These are phyloP conservation scores for Phylloporus scabripes DNA, from an alignment of 768 basidiomycete genomes.

Conservation along the genomic window DNA sequence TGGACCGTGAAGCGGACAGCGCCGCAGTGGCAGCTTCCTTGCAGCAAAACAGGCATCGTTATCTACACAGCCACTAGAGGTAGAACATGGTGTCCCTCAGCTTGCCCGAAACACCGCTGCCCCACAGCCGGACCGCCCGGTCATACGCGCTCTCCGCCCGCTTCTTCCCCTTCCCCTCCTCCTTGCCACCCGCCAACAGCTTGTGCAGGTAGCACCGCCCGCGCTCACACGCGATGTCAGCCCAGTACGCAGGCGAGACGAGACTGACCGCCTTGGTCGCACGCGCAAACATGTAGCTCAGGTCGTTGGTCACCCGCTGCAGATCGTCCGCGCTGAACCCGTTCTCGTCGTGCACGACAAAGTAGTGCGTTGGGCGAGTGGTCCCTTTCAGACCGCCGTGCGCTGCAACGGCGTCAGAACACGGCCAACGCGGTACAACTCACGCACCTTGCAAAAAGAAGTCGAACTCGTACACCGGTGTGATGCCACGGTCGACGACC, in stretches of 20 bases:
- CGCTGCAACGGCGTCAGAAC: slow-evolving; percentile 14
- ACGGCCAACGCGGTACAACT: neutral
- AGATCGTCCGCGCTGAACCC: slow-evolving; percentile 43
- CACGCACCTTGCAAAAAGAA: slow-evolving; percentile 47
- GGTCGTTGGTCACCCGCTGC: slow-evolving; percentile 45
- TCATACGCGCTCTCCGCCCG: slow-evolving; percentile 35
- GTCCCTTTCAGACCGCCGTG: slow-evolving; percentile 42
- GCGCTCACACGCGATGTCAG: slow-evolving; percentile 47
- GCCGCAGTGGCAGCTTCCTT: slow-evolving; percentile 36
- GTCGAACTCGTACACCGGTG: slow-evolving; percentile 48
- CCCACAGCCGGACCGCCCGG: slow-evolving; percentile 54
- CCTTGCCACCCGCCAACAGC: slow-evolving; percentile 33
- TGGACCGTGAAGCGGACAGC: slow-evolving; percentile 31
- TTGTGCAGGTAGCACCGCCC: slow-evolving; percentile 48
- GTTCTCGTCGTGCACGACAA: slow-evolving; percentile 51
- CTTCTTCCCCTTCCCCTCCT: slow-evolving; percentile 19
- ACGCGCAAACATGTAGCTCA: slow-evolving; percentile 54
- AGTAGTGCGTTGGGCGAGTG: slow-evolving; percentile 49
- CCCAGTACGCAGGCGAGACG: slow-evolving; percentile 37
- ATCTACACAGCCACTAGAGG: slow-evolving; percentile 32
- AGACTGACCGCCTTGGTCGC: slow-evolving; percentile 44
- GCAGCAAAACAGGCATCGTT: slow-evolving; percentile 47
- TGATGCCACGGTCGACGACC: slow-evolving; percentile 51
- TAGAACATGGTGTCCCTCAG: slow-evolving; percentile 73
- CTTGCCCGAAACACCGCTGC: slow-evolving; percentile 44